Evolutionary conservation across 371 early-diverging fungal genomes (phyloP), one percentile per base, ranked within the genome.

Genomic region (Encephalitozoon cuniculi): DNA sequence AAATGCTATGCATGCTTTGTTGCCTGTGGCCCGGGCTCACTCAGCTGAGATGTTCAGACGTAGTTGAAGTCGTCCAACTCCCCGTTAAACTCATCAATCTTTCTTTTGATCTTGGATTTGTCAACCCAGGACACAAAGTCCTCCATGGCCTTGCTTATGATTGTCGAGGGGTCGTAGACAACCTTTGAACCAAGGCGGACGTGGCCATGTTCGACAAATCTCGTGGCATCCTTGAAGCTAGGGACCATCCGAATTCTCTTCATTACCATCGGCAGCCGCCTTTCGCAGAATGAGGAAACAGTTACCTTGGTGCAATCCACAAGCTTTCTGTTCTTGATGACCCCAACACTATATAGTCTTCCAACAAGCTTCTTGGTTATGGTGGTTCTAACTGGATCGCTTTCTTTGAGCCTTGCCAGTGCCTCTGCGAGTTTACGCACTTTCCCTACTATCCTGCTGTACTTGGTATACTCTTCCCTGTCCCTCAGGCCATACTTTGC

Each of bases 111-210:
- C 88, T 93, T 93, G 77, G 93, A 93, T 28, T 91, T 90, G 80
- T 96, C 94, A 9, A 92, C 93, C 98, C 98, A 97, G 4, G 94
- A 93, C 4, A 97, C 91, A 87, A 91, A 96, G 86, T 96, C 96
- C 82, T 96, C 97, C 91, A 95, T 91, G 51, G 89, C 90, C 37
- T 92, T 86, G 59, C 74, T 73, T n/a, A 85, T 49, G 2, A 81
- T 54, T 8, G 71, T 39, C 32, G 52, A 49, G 4, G 79, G 68
- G 39, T 82, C 81, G 67, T 49, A 74, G 37, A 79, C 64, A 18
- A 76, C 54, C 30, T 69, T 63, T 39, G 68, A 52, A 0, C 97
- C 97, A 2, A 97, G 92, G 26, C 95, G 89, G 4, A 85, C 68
- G 66, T 83, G 98, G 15, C 98, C 98, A 79, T 96, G 96, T 86